These are phyloP conservation scores for Rhododendron griersonianum DNA, from an alignment of 148 eudicot genomes.

Conservation along the genomic window DNA sequence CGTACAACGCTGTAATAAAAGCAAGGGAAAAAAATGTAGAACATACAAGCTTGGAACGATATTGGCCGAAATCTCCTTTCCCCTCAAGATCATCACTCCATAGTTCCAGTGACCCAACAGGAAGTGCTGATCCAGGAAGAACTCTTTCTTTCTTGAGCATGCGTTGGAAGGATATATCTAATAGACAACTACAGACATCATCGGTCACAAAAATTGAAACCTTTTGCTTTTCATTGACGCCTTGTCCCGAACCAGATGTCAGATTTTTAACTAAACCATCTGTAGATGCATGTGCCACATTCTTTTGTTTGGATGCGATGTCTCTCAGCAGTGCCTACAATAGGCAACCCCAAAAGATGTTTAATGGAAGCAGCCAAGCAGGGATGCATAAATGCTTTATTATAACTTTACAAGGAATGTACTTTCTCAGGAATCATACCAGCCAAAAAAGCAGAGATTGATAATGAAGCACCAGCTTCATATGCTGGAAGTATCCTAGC, in stretches of 20 bases:
- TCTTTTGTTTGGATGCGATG: constrained; percentile 60
- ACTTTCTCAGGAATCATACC: constrained; percentile 37
- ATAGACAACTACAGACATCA: constrained; percentile 63
- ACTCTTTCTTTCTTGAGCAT: constrained; percentile 83
- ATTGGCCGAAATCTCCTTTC: constrained; percentile 85
- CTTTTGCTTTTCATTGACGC: constrained; percentile 56
- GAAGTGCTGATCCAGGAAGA: constrained; percentile 44
- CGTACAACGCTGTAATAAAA: neutral
- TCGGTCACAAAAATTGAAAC: constrained; percentile 55
- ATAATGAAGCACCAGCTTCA: constrained; percentile 65
- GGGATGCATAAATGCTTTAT: neutral
- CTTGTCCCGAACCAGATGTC: constrained; percentile 44
- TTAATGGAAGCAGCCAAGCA: neutral
- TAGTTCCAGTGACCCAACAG: constrained; percentile 62
- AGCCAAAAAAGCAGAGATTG: constrained; percentile 87
- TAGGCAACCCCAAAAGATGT: constrained; percentile 12
- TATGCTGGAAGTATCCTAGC: constrained; percentile 88
- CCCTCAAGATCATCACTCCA: constrained; percentile 97
- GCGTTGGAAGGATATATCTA: constrained; percentile 70
- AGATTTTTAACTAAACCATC: constrained; percentile 37
- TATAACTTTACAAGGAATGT: neutral
- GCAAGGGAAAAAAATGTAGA: neutral
- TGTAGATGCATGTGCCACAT: constrained; percentile 32
- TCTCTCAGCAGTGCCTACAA: constrained; percentile 78
- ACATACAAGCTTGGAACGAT: constrained; percentile 89